phyloP scores from a whole-genome alignment of 805 yeast species.

The Sungouiella thailandica region DNA sequence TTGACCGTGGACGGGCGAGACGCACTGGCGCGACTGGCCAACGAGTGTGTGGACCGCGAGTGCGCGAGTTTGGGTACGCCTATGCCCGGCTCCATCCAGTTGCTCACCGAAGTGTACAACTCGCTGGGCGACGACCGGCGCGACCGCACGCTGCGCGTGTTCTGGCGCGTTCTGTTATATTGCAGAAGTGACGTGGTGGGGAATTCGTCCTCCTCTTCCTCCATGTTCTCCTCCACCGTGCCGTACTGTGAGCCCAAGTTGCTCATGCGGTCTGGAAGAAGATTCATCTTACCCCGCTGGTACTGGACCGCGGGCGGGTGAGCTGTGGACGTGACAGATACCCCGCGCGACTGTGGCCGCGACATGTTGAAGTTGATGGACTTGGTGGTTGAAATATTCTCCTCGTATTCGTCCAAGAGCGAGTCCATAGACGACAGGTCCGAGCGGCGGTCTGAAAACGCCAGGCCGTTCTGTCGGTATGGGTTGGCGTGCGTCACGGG shows the following conservation, averaged over 20 bases:
- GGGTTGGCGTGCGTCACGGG: conserved; percentile 1
- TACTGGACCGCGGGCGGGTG: conserved; percentile 6
- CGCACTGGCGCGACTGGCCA: conserved; percentile 8
- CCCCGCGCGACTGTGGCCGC: conserved; percentile 24
- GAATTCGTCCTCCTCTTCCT: conserved; percentile 16
- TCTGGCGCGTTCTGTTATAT: conserved; percentile 24
- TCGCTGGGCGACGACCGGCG: conserved; percentile 38
- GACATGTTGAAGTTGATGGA: conserved; percentile 21
- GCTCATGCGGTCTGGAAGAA: conserved; percentile 2
- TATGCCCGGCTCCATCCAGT: conserved; percentile 49
- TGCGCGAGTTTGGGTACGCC: conserved; percentile 4
- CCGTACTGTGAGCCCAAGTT: conserved; percentile 1
- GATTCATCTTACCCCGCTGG: conserved; percentile 3
- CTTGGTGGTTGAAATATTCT: conserved; percentile 29
- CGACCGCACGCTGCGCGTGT: conserved; percentile 19
- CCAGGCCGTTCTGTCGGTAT: background rate
- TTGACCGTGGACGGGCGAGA: conserved; percentile 12
- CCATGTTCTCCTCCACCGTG: conserved; percentile 11
- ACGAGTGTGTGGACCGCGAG: conserved; percentile 12
- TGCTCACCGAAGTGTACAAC: conserved; percentile 37
- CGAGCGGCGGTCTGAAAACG: background rate
- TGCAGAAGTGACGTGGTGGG: conserved; percentile 35
- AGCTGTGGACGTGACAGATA: conserved; percentile 17
- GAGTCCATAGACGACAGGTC: conserved; percentile 34
- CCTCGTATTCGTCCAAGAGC: conserved; percentile 40